phyloP scores from a whole-genome alignment of 78 protist species.

The Protostelium mycophagum region DNA sequence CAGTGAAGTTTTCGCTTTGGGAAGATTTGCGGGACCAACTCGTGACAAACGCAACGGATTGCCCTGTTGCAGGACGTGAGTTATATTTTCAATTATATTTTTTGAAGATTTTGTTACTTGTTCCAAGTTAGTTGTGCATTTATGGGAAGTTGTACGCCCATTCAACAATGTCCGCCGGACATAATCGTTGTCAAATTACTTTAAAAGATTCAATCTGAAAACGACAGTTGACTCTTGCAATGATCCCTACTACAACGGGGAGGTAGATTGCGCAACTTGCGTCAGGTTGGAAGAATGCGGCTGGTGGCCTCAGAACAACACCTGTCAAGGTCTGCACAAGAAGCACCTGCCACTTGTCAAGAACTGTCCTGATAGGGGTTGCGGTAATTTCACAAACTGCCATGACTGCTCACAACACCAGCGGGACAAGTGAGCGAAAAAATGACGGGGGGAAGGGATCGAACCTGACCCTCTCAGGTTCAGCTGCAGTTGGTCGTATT shows the following conservation, averaged over 20 bases:
- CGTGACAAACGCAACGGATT: not conserved
- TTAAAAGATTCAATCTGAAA: no score
- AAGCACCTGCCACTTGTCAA: not conserved
- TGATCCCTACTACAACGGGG: no score
- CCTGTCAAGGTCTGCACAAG: not conserved
- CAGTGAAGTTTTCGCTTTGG: not conserved
- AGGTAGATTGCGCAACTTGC: not conserved
- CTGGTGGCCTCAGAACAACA: not conserved
- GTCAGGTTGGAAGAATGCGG: not conserved
- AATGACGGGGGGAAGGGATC: no score
- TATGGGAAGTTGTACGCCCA: no score
- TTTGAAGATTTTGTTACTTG: no score
- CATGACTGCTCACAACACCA: not conserved
- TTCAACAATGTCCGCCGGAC: no score
- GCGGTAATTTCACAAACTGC: not conserved
- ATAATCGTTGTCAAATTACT: not conserved
- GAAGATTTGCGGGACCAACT: not conserved
- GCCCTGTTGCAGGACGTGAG: not conserved
- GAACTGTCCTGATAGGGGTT: not conserved
- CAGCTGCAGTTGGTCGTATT: not conserved
- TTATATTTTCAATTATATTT: no score
- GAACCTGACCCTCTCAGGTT: not conserved
- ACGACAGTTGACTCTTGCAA: not conserved
- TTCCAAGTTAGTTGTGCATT: no score
- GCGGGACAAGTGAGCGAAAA: not conserved